Evolutionary conservation across 2,329 filamentous ascomycete species (phyloP).

Genomic region (Colletotrichum lini): DNA sequence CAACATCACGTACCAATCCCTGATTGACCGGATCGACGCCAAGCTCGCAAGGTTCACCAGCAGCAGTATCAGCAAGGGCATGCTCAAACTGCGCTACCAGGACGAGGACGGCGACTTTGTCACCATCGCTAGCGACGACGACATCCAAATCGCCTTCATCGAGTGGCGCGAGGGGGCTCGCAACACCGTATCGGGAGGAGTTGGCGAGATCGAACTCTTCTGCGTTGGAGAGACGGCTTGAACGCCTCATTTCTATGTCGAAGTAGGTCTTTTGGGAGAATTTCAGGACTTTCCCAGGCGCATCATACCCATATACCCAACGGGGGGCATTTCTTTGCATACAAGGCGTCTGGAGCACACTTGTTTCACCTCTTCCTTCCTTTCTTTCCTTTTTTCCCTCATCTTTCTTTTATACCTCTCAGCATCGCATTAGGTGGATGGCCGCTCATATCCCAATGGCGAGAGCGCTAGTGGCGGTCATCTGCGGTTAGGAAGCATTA

Average conservation of each 20-base stretch:
- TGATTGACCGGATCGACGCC: conserved; percentile 95
- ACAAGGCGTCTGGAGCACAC: conserved; percentile 42
- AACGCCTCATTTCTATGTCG: conserved; percentile 41
- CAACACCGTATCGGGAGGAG: conserved; percentile 73
- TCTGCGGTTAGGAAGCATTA: conserved; percentile 38
- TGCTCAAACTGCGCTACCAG: conserved; percentile 88
- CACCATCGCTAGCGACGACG: conserved; percentile 94
- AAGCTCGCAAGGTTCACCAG: conserved; percentile 91
- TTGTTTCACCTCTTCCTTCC: conserved; percentile 34
- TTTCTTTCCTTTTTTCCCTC: conserved; percentile 30
- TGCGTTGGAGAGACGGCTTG: conserved; percentile 70
- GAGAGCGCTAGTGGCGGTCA: conserved; percentile 25
- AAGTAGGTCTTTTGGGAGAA: conserved; percentile 32
- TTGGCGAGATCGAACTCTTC: conserved; percentile 92
- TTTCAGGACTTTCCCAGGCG: conserved; percentile 38
- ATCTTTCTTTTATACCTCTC: conserved; percentile 36
- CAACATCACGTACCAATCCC: conserved; percentile 93
- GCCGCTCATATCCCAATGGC: conserved; percentile 8
- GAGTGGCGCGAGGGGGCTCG: conserved; percentile 85
- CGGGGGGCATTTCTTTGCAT: conserved; percentile 43
- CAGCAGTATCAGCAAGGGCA: conserved; percentile 85
- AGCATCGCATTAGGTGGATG: conserved; percentile 39
- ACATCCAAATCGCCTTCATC: conserved; percentile 95
- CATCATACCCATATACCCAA: conserved; percentile 43
- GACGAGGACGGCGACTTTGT: conserved; percentile 96